These are phyloP conservation scores for Claviceps purpurea DNA, from an alignment of 2,329 filamentous ascomycete genomes.

Conservation along the genomic window DNA sequence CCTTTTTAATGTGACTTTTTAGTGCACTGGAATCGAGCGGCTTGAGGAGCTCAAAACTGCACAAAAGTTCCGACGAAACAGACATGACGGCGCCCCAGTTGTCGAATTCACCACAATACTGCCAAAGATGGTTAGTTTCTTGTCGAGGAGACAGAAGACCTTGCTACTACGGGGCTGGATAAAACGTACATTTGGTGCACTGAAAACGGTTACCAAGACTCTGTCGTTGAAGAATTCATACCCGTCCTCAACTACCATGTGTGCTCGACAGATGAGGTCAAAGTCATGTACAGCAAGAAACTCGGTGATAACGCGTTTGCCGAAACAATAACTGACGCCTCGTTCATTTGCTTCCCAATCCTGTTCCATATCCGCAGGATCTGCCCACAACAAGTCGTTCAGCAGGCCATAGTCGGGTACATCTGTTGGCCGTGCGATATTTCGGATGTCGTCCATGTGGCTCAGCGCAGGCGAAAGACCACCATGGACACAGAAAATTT, in stretches of 20 bases:
- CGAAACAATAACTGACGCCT: constrained; percentile 96
- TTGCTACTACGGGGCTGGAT: not conserved
- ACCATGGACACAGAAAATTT: constrained; percentile 96
- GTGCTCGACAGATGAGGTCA: constrained; percentile 88
- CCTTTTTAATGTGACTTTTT: constrained; percentile 99
- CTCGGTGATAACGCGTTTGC: constrained; percentile 94
- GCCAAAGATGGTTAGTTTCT: constrained; percentile 2
- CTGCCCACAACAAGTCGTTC: constrained; percentile 93
- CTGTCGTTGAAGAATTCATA: constrained; percentile 98
- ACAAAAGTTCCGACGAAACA: constrained; percentile 82
- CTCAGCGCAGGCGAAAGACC: constrained; percentile 82
- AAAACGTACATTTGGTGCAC: constrained; percentile 77
- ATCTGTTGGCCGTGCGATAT: constrained; percentile 90
- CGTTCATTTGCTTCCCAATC: constrained; percentile 98
- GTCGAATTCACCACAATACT: constrained; percentile 98
- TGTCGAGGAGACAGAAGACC: not conserved
- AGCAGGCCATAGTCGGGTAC: constrained; percentile 93
- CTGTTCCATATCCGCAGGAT: constrained; percentile 93
- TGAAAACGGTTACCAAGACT: constrained; percentile 92
- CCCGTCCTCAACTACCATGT: constrained; percentile 98
- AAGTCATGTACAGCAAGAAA: constrained; percentile 93
- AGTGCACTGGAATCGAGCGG: constrained; percentile 89
- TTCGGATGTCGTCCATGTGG: constrained; percentile 97
- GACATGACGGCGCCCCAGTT: constrained; percentile 99
- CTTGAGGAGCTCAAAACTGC: constrained; percentile 94